These are phyloP conservation scores for Fraxinus baroniana DNA, from an alignment of 305 asterid genomes.

Conservation along the genomic window DNA sequence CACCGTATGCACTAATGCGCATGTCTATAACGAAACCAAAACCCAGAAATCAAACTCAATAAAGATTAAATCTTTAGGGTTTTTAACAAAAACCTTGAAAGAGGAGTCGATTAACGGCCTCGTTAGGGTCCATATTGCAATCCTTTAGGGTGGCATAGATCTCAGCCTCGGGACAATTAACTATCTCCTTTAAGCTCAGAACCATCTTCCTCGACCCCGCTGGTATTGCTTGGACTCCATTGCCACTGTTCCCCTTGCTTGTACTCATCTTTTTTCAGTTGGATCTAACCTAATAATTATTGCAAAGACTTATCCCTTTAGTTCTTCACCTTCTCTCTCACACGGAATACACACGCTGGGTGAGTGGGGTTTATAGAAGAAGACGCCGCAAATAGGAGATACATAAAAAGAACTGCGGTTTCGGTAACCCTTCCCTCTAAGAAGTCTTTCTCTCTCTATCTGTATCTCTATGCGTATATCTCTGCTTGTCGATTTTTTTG, in stretches of 20 bases:
- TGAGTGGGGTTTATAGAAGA: slow-evolving; percentile 20
- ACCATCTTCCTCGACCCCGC: slow-evolving; percentile 73
- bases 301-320: slow-evolving; percentile 27
- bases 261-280: slow-evolving; percentile 38
- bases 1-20: neutral
- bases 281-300: slow-evolving; percentile 31
- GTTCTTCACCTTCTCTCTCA: slow-evolving; percentile 9
- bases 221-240: slow-evolving; percentile 56
- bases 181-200: slow-evolving; percentile 87
- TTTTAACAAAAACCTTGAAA: slow-evolving; percentile 61
- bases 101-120: slow-evolving; percentile 75
- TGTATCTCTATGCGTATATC: neutral
- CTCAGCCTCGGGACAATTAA: slow-evolving; percentile 81
- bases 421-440: slow-evolving; percentile 37
- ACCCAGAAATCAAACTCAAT: neutral
- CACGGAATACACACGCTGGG: slow-evolving; percentile 10
- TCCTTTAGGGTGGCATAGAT: slow-evolving; percentile 90
- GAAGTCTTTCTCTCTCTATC: neutral
- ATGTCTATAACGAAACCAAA: neutral
- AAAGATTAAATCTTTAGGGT: slow-evolving; percentile 12
- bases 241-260: slow-evolving; percentile 40
- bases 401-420: slow-evolving; percentile 18
- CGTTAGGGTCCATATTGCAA: slow-evolving; percentile 96
- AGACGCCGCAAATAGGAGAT: slow-evolving; percentile 27
- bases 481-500: neutral